Conservation (phyloP, 768 basidiomycete genomes). For the Amanita exitialis region DNA sequence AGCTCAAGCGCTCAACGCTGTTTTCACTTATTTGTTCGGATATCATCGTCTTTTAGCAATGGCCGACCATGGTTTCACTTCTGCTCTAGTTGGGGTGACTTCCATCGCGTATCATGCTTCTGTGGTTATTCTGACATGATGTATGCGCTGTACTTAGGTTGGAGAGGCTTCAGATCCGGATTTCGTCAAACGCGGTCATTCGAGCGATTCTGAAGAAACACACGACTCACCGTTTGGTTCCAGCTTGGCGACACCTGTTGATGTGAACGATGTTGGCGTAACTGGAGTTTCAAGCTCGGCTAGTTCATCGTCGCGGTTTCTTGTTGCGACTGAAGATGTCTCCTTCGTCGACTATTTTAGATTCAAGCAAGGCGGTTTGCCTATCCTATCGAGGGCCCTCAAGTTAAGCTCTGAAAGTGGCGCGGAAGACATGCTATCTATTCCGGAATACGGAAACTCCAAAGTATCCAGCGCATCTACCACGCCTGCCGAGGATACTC, state of each 20-base stretch:
- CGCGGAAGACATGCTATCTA: neutral
- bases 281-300: conserved; percentile 8
- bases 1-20: too few relatives aligned
- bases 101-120: too few relatives aligned
- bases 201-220: conserved; percentile 26
- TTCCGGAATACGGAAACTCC: neutral
- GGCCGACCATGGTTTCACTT: neutral
- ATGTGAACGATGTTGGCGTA: conserved; percentile 10
- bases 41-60: neutral
- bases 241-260: conserved; percentile 29
- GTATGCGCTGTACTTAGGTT: neutral
- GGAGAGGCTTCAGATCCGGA: neutral
- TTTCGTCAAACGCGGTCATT: conserved; percentile 9
- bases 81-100: neutral
- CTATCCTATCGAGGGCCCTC: neutral
- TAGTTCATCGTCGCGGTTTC: conserved; percentile 2
- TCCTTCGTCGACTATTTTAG: conserved; percentile 1
- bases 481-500: neutral
- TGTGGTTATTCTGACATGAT: neutral
- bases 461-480: neutral
- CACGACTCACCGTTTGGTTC: conserved; percentile 33
- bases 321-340: neutral
- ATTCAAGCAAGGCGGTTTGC: neutral
- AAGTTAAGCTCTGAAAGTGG: neutral
- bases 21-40: neutral